Evolutionary conservation across 176 grass and related monocot genomes (phyloP), one percentile per base, ranked within the genome.

Genomic region (Microstegium vimineum): DNA sequence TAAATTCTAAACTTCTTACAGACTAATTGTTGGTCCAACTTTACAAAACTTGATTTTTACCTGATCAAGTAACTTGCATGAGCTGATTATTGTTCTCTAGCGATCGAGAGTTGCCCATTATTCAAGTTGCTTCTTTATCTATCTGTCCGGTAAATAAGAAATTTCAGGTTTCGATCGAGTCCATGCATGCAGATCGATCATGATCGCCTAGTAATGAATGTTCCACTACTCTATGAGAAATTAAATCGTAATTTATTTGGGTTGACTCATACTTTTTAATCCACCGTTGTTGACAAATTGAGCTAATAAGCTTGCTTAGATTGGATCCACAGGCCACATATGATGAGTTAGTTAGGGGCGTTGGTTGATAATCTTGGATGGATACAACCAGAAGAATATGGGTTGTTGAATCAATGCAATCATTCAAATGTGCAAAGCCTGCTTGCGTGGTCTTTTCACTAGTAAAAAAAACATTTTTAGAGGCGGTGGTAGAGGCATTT

Each of bases 391-490:
- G 8, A 38, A 52, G 49, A 52, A 52, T 52, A 52, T 45, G 2
- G 38, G 40, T 71, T 71, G 69, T 23, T 43, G 69, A 54, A 54
- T 54, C 46, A 74, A 74, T 74, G 34, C 46, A 74, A 74, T 74
- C 26, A 54, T 17, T 54, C 6, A 4, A 73, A 28, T 32, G n/a
- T 31, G 42, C 70, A 52, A 47, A 27, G 10, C 27, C 28, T 49
- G n/a, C 69, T 51, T 52, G 18, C 18, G 10, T 8, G 14, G 18
- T 47, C 40, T 30, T 46, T 43, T n/a, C n/a, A n/a, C n/a, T n/a
- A n/a, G n/a, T n/a, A n/a, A n/a, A n/a, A n/a, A n/a, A n/a, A n/a
- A n/a, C n/a, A n/a, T n/a, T n/a, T n/a, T n/a, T n/a, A n/a, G n/a
- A n/a, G n/a, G n/a, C n/a, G n/a, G n/a, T n/a, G n/a, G n/a, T n/a